Evolutionary conservation across 176 grass and related monocot species (phyloP).

Genomic region (Aegilops longissima): DNA sequence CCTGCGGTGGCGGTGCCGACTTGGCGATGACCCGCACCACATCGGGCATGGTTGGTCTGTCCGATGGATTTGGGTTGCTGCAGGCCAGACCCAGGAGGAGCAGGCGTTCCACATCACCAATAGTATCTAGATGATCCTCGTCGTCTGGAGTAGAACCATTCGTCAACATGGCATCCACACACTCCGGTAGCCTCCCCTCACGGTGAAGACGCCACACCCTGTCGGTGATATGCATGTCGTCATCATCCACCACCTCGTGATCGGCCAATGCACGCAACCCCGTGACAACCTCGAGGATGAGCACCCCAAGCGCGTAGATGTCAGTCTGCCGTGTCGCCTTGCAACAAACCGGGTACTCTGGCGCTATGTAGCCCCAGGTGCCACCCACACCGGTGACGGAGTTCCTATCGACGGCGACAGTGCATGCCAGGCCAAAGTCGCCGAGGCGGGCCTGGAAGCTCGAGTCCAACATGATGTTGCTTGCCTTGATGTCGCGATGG

Average conservation of each 20-base stretch:
- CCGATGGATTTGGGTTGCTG: not conserved
- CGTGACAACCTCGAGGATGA: too few species aligned
- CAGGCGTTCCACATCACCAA: not conserved
- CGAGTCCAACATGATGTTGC: too few species aligned
- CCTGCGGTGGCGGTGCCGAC: not conserved
- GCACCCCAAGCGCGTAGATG: too few species aligned
- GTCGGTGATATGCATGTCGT: not conserved
- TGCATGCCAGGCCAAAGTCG: too few species aligned
- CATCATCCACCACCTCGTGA: not conserved
- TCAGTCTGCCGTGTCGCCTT: too few species aligned
- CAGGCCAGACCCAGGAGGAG: not conserved
- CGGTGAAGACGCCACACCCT: conserved; percentile 15
- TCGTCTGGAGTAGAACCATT: not conserved
- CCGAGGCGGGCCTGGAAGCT: too few species aligned
- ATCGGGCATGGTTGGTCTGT: not conserved
- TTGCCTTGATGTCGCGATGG: too few species aligned
- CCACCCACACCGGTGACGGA: too few species aligned
- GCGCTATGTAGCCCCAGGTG: too few species aligned
- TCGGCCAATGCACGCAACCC: not conserved
- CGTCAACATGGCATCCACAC: not conserved
- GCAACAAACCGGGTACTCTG: too few species aligned
- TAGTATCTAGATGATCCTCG: not conserved
- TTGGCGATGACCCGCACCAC: not conserved
- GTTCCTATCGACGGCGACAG: too few species aligned
- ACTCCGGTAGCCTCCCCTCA: not conserved